Evolutionary conservation across 179 eudicot species (phyloP), one percentile per base, ranked within the genome.

Genomic region (Dionaea muscipula): DNA sequence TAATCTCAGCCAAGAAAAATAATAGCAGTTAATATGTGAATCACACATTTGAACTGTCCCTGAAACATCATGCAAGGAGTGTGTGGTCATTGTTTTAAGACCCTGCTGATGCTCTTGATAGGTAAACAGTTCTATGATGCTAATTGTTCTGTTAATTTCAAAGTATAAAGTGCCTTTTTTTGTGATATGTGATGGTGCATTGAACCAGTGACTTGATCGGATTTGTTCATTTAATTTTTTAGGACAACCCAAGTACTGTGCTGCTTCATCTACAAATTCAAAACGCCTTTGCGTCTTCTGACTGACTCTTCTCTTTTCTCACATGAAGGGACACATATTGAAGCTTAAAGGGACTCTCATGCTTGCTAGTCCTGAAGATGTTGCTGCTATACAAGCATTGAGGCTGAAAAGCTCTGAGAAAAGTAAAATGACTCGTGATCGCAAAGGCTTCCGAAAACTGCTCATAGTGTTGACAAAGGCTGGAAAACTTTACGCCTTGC

Each of bases 281-380:
- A 26, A 41, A 23, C 7, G 21, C 20, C 16, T 22, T 31, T 20
- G 43, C 21, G 19, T 19, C 44, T 63, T 21, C 53, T n/a, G 13
- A 51, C 33, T 20, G 37, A 47, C 37, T 21, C 26, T 56, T 56
- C 71, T 60, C 53, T 62, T 56, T 57, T 57, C 39, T 41, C 53
- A 48, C 26, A 36, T 24, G 63, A 67, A 93, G 99, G 99, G 99
- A 36, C 99, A 93, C 71, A 27, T 85, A 59, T 73, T 93, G 87
- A 93, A 93, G 74, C 87, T 93, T 61, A 93, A 93, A 77, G 99
- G 95, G 47, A 85, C 96, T 61, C 68, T 93, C 59, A 85, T 93
- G 96, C 80, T 93, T 62, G 95, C 99, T 53, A 89, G 71, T 59
- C 84, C 87, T 55, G 95, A 88, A 69, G 96, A 93, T 58, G 56